phyloP scores from a whole-genome alignment of 305 asterid species.

The Fraxinus albicans region DNA sequence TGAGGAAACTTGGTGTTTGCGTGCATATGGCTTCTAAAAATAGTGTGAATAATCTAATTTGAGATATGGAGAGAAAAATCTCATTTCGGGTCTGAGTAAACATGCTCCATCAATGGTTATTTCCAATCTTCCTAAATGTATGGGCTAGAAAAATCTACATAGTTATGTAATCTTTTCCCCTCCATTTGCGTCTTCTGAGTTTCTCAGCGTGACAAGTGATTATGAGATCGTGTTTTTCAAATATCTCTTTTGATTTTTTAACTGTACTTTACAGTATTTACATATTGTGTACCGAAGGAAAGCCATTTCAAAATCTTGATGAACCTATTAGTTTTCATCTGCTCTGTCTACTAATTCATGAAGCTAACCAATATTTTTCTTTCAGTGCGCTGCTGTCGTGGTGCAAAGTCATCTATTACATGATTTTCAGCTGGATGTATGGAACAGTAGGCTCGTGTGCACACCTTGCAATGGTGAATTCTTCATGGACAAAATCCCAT shows the following conservation, averaged over 20 bases:
- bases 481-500: constrained; percentile 93
- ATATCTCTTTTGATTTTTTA: not conserved
- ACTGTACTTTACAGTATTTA: not conserved
- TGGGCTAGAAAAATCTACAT: not conserved
- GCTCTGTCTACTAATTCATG: constrained; percentile 13
- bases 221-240: constrained; percentile 7
- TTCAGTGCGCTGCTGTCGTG: constrained; percentile 66
- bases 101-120: not conserved
- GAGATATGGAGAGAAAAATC: not conserved
- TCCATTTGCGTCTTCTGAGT: not conserved
- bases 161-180: not conserved
- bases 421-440: constrained; percentile 80
- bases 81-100: not conserved
- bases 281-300: not conserved
- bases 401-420: constrained; percentile 72
- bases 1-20: not conserved
- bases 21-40: not conserved
- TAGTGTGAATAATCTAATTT: not conserved
- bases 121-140: not conserved
- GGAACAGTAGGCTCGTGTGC: constrained; percentile 81
- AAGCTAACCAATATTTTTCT: constrained; percentile 32
- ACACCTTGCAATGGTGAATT: constrained; percentile 89
- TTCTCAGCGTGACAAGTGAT: not conserved
- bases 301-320: constrained; percentile 7
- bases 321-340: constrained; percentile 14